phyloP scores from a whole-genome alignment of 345 rosid species.

The Salix brachista region DNA sequence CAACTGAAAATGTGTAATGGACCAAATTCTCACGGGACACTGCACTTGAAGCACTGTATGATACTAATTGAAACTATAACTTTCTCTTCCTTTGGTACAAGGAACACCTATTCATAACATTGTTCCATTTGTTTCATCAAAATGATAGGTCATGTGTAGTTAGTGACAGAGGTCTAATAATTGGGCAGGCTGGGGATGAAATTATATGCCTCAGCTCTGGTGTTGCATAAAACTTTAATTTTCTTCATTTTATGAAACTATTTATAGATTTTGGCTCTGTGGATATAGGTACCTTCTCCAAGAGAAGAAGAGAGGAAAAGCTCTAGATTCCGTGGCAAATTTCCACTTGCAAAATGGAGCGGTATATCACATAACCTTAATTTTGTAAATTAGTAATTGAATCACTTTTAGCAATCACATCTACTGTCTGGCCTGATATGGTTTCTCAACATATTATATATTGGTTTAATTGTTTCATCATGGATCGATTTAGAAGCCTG shows the following conservation, averaged over 20 bases:
- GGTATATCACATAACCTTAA: constrained; percentile 36
- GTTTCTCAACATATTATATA: background rate
- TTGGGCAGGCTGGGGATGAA: background rate
- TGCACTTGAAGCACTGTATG: background rate
- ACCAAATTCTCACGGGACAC: background rate
- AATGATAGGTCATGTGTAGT: background rate
- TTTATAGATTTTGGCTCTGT: constrained; percentile 9
- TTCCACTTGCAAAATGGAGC: constrained; percentile 99
- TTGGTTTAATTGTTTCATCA: background rate
- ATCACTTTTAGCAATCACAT: background rate
- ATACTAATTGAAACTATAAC: background rate
- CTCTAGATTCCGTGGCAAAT: constrained; percentile 91
- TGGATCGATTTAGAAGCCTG: background rate
- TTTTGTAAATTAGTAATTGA: background rate
- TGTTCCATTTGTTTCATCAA: background rate
- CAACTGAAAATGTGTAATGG: background rate
- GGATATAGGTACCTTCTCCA: constrained; percentile 66
- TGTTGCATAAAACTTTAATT: background rate
- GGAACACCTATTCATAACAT: background rate
- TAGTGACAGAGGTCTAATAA: background rate
- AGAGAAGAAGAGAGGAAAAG: constrained; percentile 96
- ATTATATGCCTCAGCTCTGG: background rate
- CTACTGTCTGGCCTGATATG: background rate
- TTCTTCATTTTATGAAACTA: background rate
- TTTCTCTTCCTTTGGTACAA: background rate